Conservation (phyloP, 2,329 filamentous ascomycete species). For the Huntiella bhutanensis region DNA sequence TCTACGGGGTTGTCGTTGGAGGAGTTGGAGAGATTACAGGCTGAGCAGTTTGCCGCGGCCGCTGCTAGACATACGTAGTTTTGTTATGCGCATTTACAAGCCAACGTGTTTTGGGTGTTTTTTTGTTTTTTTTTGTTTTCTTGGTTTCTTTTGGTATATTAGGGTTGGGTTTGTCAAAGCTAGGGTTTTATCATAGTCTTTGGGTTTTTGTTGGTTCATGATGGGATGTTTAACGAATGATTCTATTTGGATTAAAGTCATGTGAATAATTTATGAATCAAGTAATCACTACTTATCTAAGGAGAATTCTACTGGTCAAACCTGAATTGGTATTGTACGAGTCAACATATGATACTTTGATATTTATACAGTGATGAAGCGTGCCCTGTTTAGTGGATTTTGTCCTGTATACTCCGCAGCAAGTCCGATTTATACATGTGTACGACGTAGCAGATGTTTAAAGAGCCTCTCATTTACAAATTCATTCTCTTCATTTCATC, state of each 20-base stretch:
- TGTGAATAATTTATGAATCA: no score
- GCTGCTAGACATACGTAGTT: constrained; percentile 12
- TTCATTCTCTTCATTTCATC: no score
- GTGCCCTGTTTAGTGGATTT: no score
- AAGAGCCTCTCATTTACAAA: no score
- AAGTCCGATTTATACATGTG: no score
- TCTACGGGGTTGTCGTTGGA: constrained; percentile 84
- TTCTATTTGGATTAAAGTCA: background rate
- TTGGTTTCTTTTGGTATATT: background rate
- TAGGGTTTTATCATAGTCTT: background rate
- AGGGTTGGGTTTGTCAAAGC: background rate
- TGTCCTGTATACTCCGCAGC: no score
- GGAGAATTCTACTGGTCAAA: no score
- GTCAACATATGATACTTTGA: no score
- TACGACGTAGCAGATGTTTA: no score
- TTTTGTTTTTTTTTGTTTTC: constrained; percentile 1
- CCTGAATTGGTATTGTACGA: no score
- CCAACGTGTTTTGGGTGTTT: background rate
- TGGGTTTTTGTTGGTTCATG: background rate
- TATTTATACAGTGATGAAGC: no score
- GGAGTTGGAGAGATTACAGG: constrained; percentile 71
- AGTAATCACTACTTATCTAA: no score
- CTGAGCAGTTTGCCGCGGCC: constrained; percentile 76
- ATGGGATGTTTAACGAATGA: background rate
- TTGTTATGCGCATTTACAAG: background rate